Conservation (phyloP, 106 monocot genomes). For the Platanthera zijinensis region DNA sequence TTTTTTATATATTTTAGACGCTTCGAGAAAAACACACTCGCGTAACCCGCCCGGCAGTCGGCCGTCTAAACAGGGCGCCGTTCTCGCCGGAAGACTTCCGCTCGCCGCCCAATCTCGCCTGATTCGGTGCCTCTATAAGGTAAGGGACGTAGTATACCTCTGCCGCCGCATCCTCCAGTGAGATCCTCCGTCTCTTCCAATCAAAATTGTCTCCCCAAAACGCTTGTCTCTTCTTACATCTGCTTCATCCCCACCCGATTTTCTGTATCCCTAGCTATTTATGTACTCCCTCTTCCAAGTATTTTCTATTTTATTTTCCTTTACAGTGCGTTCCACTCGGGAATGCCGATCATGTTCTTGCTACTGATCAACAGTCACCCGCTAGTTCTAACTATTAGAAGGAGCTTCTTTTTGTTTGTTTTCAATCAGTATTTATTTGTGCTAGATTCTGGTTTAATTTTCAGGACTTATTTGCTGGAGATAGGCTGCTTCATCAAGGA, state of each 20-base stretch:
- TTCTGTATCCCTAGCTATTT: background rate
- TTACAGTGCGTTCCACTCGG: background rate
- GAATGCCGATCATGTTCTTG: background rate
- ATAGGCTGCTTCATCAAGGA: no score
- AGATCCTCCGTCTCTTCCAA: background rate
- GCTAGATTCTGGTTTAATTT: no score
- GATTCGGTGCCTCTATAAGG: background rate
- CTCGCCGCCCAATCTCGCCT: background rate
- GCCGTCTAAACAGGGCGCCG: background rate
- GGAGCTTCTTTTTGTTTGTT: no score
- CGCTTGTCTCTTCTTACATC: background rate
- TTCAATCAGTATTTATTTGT: no score
- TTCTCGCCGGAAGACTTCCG: background rate
- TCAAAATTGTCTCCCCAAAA: background rate
- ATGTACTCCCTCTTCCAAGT: background rate
- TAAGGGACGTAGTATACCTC: background rate
- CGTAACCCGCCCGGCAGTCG: background rate
- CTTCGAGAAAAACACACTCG: no score
- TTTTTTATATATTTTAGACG: no score
- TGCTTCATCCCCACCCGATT: background rate
- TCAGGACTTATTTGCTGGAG: no score
- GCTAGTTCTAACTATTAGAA: background rate
- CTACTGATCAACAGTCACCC: background rate
- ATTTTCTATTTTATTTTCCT: background rate
- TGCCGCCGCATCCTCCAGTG: background rate